These are phyloP conservation scores for Salvia rosmarinus DNA, from an alignment of 257 asterid genomes.

Conservation along the genomic window DNA sequence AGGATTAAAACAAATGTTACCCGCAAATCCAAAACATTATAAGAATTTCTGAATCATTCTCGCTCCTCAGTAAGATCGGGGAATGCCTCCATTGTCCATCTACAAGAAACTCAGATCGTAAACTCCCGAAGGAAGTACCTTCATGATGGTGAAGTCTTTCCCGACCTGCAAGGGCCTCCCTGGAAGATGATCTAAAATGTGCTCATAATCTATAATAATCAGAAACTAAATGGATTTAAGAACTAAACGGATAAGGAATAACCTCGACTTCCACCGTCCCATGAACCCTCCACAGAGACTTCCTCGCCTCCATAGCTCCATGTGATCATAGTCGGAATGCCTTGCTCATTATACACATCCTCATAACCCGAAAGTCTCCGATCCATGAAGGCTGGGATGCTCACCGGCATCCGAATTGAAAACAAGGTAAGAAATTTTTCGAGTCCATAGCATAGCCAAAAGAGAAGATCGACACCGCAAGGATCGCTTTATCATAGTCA, in stretches of 20 bases:
- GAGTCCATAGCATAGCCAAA: slow-evolving; percentile 22
- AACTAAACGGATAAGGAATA: no score
- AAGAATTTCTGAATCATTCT: no score
- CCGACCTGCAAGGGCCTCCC: slow-evolving; percentile 95
- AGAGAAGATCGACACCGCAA: not conserved
- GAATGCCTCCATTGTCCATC: no score
- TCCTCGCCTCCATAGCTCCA: no score
- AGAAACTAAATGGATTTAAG: no score
- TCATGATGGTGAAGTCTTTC: slow-evolving; percentile 97
- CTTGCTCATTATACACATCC: no score
- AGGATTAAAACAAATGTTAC: no score
- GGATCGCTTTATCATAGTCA: slow-evolving; percentile 1
- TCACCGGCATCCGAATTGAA: slow-evolving; percentile 72
- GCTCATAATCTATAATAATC: slow-evolving; percentile 31
- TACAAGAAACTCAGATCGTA: slow-evolving; percentile 82
- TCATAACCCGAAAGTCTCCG: slow-evolving; percentile 70
- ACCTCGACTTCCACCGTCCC: no score
- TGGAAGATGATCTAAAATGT: slow-evolving; percentile 50
- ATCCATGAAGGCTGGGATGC: slow-evolving; percentile 82
- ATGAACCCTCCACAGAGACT: no score
- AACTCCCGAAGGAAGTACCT: slow-evolving; percentile 95
- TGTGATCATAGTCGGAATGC: no score
- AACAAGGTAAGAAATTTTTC: slow-evolving; percentile 20
- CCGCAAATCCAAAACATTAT: no score
- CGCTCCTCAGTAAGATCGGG: no score